A percentile compares a stretch with the other conserved stretches of the same genome.
phyloP scores from a whole-genome alignment of 768 basidiomycete genomes.

The Astraeus odoratus region DNA sequence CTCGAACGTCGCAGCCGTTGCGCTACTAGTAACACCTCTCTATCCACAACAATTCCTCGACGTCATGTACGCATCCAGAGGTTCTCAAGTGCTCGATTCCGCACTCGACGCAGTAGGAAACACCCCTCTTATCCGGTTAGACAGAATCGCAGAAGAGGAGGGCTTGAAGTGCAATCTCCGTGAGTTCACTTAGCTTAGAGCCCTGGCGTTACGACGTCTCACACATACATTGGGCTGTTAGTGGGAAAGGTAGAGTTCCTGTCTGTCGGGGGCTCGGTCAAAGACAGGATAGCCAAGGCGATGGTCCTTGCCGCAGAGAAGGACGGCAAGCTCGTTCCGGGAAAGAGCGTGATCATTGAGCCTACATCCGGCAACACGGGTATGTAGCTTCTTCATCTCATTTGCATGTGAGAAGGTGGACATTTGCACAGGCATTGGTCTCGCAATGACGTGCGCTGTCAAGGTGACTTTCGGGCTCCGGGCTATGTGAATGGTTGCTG shows the following conservation, averaged over 20 bases:
- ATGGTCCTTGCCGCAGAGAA: constrained; percentile 96
- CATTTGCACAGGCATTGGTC: constrained; percentile 64
- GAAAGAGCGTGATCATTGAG: constrained; percentile 89
- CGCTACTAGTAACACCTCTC: too few species aligned
- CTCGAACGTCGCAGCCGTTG: too few species aligned
- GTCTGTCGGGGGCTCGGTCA: constrained; percentile 89
- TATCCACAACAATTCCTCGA: too few species aligned
- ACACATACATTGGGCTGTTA: constrained; percentile 22
- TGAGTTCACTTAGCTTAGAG: constrained; percentile 36
- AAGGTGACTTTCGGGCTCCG: constrained; percentile 50
- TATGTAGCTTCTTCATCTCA: constrained; percentile 26
- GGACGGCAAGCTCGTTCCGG: constrained; percentile 78
- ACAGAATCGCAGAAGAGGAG: constrained; percentile 66
- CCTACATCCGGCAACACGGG: constrained; percentile 96
- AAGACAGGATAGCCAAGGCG: constrained; percentile 92
- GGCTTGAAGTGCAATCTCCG: constrained; percentile 85
- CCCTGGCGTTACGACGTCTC: not conserved
- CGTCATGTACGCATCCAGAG: constrained; percentile 19
- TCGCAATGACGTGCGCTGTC: constrained; percentile 89
- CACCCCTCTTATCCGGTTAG: constrained; percentile 85
- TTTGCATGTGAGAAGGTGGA: not conserved
- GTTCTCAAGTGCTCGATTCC: constrained; percentile 55
- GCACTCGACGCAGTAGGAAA: constrained; percentile 84
- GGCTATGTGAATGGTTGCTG: constrained; percentile 37
- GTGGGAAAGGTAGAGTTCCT: constrained; percentile 89